phyloP scores from a whole-genome alignment of 1,284 basidiomycete genomes.

The Cryptococcus wingfieldii region DNA sequence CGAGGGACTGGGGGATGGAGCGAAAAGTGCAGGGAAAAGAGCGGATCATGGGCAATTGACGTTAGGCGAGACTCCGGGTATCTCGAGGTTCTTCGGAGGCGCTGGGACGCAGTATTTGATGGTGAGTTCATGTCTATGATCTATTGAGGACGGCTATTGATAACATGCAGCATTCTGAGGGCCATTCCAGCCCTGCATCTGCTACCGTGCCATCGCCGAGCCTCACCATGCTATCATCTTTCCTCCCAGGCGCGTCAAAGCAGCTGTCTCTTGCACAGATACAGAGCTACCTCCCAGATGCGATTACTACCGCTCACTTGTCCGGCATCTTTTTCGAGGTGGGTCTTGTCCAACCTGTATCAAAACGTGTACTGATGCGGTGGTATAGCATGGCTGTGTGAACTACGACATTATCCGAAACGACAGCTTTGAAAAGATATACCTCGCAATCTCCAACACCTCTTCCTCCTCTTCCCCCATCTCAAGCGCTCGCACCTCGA shows the following conservation, averaged over 20 bases:
- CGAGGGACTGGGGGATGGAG: not conserved
- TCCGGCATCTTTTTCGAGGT: not conserved
- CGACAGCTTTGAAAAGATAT: not conserved
- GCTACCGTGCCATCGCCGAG: not conserved
- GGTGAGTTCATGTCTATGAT: constrained; percentile 4
- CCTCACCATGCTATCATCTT: not conserved
- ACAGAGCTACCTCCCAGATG: not conserved
- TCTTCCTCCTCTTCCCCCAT: not conserved
- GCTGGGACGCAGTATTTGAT: constrained; percentile 14
- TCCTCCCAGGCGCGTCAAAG: not conserved
- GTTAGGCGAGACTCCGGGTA: constrained; percentile 9
- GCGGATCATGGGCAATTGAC: constrained; percentile 10
- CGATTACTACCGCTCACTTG: not conserved
- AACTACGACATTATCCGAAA: not conserved
- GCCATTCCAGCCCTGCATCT: not conserved
- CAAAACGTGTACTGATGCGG: not conserved
- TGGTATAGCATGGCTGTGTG: not conserved
- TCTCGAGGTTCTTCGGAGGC: constrained; percentile 10
- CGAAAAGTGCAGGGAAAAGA: not conserved
- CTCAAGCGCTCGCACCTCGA: not conserved
- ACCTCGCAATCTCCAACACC: not conserved
- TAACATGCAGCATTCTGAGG: not conserved
- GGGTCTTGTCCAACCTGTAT: not conserved
- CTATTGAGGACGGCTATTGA: not conserved
- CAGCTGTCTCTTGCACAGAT: not conserved